A percentile compares a stretch with the other conserved stretches of the same genome.
Evolutionary conservation across 1,284 basidiomycete species (phyloP).

Genomic region (Melampsora abietis-canadensis): DNA sequence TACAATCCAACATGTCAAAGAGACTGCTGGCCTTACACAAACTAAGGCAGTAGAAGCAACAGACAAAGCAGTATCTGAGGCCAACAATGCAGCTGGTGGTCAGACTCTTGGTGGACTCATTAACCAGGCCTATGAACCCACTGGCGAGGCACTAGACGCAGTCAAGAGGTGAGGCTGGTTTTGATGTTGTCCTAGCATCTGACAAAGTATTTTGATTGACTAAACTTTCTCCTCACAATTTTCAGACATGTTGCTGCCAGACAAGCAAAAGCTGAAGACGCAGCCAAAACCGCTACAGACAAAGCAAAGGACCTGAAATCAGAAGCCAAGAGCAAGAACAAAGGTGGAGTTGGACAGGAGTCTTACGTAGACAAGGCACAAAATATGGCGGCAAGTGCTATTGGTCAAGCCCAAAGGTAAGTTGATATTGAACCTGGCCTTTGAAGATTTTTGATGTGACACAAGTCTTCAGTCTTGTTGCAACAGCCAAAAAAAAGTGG

Average conservation of each 20-base stretch:
- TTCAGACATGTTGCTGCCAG: background rate
- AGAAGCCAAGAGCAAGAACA: background rate
- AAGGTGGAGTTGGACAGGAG: background rate
- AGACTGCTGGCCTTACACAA: background rate
- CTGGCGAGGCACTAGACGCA: background rate
- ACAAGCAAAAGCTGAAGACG: background rate
- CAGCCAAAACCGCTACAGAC: background rate
- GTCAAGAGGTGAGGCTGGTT: background rate
- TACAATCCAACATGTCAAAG: conserved; percentile 9
- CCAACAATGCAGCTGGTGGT: background rate
- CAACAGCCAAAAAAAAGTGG: background rate
- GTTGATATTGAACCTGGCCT: background rate
- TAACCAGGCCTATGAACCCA: background rate
- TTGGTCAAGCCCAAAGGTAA: conserved; percentile 3
- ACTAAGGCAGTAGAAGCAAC: background rate
- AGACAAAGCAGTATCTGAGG: background rate
- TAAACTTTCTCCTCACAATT: background rate
- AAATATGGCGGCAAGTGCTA: background rate
- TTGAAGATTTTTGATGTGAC: background rate
- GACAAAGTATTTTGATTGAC: too few relatives aligned
- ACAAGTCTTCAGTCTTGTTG: background rate
- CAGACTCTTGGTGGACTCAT: background rate
- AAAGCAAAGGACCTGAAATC: background rate
- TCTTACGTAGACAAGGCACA: background rate
- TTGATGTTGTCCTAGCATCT: background rate